Base-by-base conservation (phyloP, 140 eudicot species). In the Cichorium intybus region DNA sequence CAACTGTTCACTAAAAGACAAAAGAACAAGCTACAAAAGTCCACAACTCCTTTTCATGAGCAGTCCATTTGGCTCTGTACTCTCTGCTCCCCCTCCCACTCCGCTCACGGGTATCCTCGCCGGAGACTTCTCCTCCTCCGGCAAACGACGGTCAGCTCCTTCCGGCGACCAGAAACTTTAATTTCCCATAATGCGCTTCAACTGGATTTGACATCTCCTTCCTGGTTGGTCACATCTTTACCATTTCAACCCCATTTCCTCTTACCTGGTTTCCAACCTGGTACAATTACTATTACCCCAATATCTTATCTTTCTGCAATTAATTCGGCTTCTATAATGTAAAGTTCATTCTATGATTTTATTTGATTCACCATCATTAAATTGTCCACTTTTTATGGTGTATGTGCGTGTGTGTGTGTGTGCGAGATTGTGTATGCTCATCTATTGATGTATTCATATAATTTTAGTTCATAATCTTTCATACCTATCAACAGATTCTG, bases 1-100 rank as follows among this genome's bases (percentile, higher is more conserved):
- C 4, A 11, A 61, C 3, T 37, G 70, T 39, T 24, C 45, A 57
- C 74, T 58, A 74, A 74, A 74, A 67, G 74, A 74, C 79, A 74
- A 28, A 50, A 50, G 5, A 66, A 24, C 1, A 27, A 66, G 79
- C 69, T 74, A 74, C 79, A 74, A 74, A 74, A 74, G 79, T 74
- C 79, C 69, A 74, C 74, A 58, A 58, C 74, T 66, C 56, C 54
- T 50, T 66, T 66, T 58, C 79, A 74, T 66, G 79, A 74, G 74
- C 68, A 57, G 69, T 58, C 79, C 63, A 74, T 74, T 74, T 66
- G 48, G 48, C 48, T 74, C 74, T 74, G 79, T 28, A 59, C 64
- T 57, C 56, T 56, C 69, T 71, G 54, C 50, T 26, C 43, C 68
- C 53, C 59, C 26, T 37, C 70, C 71, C 63, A 39, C 51, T 20